Conservation (phyloP, 2,329 filamentous ascomycete genomes). For the Monosporascus sp. region DNA sequence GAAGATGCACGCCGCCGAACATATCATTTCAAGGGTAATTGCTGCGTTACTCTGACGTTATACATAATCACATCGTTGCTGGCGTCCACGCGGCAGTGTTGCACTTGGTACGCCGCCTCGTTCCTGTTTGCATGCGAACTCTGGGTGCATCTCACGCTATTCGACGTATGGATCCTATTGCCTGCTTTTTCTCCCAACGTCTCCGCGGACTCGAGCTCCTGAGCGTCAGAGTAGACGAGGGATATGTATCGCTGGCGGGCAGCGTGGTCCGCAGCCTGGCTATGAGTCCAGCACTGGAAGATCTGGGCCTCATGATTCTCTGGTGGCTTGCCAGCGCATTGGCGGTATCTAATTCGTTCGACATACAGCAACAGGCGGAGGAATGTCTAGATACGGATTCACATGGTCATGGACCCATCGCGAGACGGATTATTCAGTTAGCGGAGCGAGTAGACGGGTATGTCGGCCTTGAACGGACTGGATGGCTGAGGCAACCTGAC, state of each 20-base stretch:
- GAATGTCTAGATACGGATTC: constrained; percentile 4
- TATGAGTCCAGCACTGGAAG: constrained; percentile 9
- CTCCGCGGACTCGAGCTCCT: constrained; percentile 5
- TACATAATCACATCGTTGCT: constrained; percentile 14
- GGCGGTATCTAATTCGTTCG: constrained; percentile 16
- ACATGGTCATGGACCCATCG: constrained; percentile 3
- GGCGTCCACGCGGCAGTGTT: constrained; percentile 11
- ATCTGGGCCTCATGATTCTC: constrained; percentile 13
- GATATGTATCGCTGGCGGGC: background rate
- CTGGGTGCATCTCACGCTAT: constrained; percentile 13
- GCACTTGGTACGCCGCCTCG: constrained; percentile 9
- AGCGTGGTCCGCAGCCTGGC: constrained; percentile 3
- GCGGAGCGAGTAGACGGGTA: constrained; percentile 6
- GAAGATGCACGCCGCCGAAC: constrained; percentile 11
- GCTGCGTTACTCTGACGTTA: constrained; percentile 14
- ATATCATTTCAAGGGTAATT: constrained; percentile 15
- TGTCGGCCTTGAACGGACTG: constrained; percentile 8
- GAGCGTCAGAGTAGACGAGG: background rate
- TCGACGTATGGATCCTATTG: constrained; percentile 19
- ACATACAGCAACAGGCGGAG: constrained; percentile 13
- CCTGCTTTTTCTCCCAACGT: constrained; percentile 15
- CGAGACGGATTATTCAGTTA: constrained; percentile 2
- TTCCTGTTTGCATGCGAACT: constrained; percentile 19
- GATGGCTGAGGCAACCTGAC: background rate
- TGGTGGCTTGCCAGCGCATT: constrained; percentile 19